Base-by-base conservation (phyloP, 2,329 filamentous ascomycete species). In the Venturia effusa region DNA sequence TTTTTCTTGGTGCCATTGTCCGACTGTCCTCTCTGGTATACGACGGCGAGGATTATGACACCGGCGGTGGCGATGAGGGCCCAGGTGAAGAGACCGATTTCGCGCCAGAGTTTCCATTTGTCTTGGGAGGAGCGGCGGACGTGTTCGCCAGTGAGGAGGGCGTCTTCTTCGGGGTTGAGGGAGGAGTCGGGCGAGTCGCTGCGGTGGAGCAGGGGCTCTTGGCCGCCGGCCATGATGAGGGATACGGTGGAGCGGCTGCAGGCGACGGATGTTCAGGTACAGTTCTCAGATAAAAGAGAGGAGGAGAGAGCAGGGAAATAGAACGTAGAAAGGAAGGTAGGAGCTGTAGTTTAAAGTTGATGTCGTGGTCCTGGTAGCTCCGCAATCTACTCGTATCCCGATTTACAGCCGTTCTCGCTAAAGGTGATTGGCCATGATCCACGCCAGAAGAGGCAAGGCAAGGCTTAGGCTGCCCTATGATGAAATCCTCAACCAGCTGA, bases 31-130 rank as follows among this genome's bases (percentile, higher is more conserved):
- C 85, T 83, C 74, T 96, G 90, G 71, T 90, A 89, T 19, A 89
- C 76, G n/a, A 94, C 88, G 3, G 89, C 89, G 24, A 96, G 81
- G 39, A 96, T 78, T 68, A 96, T 85, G 61, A 96, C 86, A 57
- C 84, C 83, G 7, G 87, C 84, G 0, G 92, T 96, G 22, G 92
- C 91, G 30, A 93, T 69, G 19, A 94, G 75, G 5, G 92, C 91
- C 92, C 92, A 96, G 60, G 83, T 76, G 72, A 96, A 92, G 67
- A 96, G 78, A 30, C 87, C 83, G 62, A 89, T 75, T 73, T 97
- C 90, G 66, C 88, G 84, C 84, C 85, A 88, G 71, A 82, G 81
- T 64, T 83, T 74, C 74, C 84, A 83, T 65, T 74, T 75, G 63
- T 77, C 75, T 57, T 72, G 69, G 61, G 69, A 67, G 62, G 70